Evolutionary conservation across 2,329 filamentous ascomycete genomes (phyloP).

Genomic region (Pseudocercospora fijiensis): DNA sequence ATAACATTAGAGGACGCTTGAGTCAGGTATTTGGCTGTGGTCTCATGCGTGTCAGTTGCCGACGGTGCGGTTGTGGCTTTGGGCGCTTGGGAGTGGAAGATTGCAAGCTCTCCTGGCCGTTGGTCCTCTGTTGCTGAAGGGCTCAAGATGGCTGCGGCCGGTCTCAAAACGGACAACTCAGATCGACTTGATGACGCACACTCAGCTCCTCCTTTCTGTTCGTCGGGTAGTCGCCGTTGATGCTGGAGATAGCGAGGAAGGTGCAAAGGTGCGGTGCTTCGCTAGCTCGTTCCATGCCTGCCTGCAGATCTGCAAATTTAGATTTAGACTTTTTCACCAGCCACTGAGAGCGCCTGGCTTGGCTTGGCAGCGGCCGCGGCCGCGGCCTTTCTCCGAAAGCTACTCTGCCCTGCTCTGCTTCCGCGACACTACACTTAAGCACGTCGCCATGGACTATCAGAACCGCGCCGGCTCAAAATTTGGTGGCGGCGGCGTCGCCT

Average conservation of each 20-base stretch:
- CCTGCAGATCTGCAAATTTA: no score
- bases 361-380: no score
- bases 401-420: not conserved
- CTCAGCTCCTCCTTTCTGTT: no score
- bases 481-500: conserved; percentile 94
- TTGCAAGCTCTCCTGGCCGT: not conserved
- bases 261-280: no score
- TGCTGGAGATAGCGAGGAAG: no score
- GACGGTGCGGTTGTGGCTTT: not conserved
- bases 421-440: not conserved
- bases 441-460: conserved; percentile 49
- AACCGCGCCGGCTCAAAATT: conserved; percentile 97
- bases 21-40: conserved; percentile 9
- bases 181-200: no score
- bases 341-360: not conserved
- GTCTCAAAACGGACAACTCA: no score
- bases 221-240: no score
- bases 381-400: no score
- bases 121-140: conserved; percentile 6
- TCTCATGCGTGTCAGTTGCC: not conserved
- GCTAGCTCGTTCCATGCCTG: no score
- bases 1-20: conserved; percentile 14
- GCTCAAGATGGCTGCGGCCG: conserved; percentile 12
- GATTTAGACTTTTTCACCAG: not conserved
- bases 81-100: conserved; percentile 10